Evolutionary conservation across 208 protist species (phyloP), one percentile per base, ranked within the genome.

Genomic region (Angomonas desouzai): DNA sequence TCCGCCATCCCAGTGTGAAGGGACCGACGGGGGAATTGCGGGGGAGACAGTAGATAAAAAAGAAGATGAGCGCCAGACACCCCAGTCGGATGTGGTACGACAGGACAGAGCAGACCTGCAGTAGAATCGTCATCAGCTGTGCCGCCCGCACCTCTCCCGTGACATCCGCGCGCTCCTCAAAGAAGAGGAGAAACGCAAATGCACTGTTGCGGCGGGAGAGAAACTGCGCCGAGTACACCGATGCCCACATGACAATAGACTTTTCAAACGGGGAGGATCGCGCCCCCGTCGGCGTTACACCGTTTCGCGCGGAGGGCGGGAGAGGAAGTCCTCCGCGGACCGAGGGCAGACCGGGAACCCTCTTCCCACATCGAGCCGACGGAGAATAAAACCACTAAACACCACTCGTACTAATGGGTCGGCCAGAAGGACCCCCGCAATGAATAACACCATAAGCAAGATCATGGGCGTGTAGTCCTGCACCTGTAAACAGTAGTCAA

Each of bases 151-250:
- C 18, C 10, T 13, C 18, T 23, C 45, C 45, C 4, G n/a, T 51
- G 9, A 51, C 45, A 51, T 51, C 45, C 20, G 45, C 45, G 18
- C 45, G 10, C 45, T 51, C 45, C 20, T 51, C 45, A 3, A 51
- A 13, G 20, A 51, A 51, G 18, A 51, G 20, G 18, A 51, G 20
- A 23, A 27, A 51, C 3, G 45, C 45, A 23, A 51, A 27, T 4
- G 45, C n/a, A 16, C 45, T 51, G n/a, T 23, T 23, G 3, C 20
- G 45, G 20, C 45, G 45, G 45, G 45, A 27, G 45, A 51, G 18
- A 51, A 13, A 51, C 45, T 51, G 18, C 6, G 10, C 20, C 3
- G 10, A 51, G 45, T 51, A 51, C 9, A 51, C 18, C 9, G 45
- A 51, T 9, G 20, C 45, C 45, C 45, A 51, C 9, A 27, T 3